These are phyloP conservation scores for Kalanchoe fedtschenkoi DNA, from an alignment of 164 flowering plant genomes.

Conservation along the genomic window DNA sequence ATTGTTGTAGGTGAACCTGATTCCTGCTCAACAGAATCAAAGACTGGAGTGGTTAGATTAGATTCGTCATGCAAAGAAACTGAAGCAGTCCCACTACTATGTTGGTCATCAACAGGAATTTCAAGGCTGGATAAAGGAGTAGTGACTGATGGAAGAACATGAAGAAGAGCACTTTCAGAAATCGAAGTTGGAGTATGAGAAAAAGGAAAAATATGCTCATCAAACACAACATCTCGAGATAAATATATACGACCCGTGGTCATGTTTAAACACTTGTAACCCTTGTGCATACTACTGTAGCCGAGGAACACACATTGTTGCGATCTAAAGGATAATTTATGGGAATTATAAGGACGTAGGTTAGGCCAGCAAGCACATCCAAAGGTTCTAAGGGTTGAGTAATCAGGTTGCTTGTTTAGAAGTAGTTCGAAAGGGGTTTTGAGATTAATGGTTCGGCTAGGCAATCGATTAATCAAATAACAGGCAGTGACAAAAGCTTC, in stretches of 20 bases:
- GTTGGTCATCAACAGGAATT: neutral
- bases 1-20: no score
- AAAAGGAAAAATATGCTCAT: neutral
- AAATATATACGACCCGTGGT: neutral
- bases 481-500: neutral
- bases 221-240: neutral
- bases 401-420: neutral
- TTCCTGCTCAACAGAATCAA: no score
- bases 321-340: neutral
- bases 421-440: neutral
- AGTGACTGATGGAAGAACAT: neutral
- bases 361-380: neutral
- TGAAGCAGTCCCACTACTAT: no score
- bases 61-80: no score
- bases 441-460: neutral
- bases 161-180: no score
- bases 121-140: neutral
- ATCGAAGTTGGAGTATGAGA: neutral
- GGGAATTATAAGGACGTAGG: neutral
- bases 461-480: neutral
- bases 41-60: no score
- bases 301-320: neutral
- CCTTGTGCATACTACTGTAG: neutral
- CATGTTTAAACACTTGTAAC: neutral
- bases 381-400: neutral